phyloP scores from a whole-genome alignment of 2,329 filamentous ascomycete species.

The Aspergillus persii region DNA sequence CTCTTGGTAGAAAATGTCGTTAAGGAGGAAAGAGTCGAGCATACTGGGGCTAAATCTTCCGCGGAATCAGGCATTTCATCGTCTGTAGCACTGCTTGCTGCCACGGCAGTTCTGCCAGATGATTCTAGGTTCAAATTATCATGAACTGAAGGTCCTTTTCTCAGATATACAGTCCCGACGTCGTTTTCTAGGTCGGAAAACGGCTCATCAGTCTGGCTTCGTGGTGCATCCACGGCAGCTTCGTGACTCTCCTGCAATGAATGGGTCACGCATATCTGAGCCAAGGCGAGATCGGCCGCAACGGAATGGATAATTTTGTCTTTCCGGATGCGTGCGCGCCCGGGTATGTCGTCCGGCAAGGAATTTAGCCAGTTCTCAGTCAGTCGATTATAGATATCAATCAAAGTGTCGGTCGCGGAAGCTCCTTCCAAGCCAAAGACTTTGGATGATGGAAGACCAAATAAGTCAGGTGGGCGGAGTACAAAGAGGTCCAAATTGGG shows the following conservation, averaged over 20 bases:
- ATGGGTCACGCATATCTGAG: constrained; percentile 28
- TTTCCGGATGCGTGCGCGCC: constrained; percentile 37
- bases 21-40: constrained; percentile 28
- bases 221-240: background rate
- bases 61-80: background rate
- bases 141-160: background rate
- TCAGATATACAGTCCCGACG: too few species aligned
- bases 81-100: background rate
- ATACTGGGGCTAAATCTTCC: constrained; percentile 5
- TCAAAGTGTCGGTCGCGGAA: constrained; percentile 13
- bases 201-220: background rate
- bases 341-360: constrained; percentile 33
- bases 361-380: constrained; percentile 37
- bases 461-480: constrained; percentile 20
- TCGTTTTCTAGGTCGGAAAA: background rate
- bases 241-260: background rate
- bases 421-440: constrained; percentile 3
- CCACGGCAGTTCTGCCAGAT: background rate
- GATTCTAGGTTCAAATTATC: background rate
- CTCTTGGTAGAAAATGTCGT: constrained; percentile 26
- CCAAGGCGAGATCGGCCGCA: constrained; percentile 36
- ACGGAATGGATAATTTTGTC: constrained; percentile 38
- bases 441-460: constrained; percentile 12
- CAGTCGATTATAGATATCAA: constrained; percentile 35
- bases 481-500: constrained; percentile 13